Percentiles rank a stretch among this genome's conserved stretches.
Evolutionary conservation across 129 eudicot species (phyloP).

Genomic region (Centrapalus pauciflorus): DNA sequence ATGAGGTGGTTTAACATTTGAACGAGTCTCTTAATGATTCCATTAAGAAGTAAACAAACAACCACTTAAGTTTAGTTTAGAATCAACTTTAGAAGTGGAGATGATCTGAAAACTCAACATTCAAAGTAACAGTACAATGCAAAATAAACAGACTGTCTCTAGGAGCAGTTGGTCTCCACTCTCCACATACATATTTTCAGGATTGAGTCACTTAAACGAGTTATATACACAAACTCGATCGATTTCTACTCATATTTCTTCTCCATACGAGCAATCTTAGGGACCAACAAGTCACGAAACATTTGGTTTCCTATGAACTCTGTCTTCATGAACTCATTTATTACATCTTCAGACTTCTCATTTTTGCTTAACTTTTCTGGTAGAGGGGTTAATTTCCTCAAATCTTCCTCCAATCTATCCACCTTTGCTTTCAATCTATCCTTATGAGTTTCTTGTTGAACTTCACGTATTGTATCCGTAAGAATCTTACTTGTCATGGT

Average conservation of each 20-base stretch:
- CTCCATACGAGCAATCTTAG: conserved; percentile 4
- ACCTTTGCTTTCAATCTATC: conserved; percentile 11
- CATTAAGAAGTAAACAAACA: too few species aligned
- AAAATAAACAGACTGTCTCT: too few species aligned
- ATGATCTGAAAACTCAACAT: too few species aligned
- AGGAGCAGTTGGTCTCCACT: not conserved
- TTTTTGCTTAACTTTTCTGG: not conserved
- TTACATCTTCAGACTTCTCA: not conserved
- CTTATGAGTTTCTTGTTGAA: conserved; percentile 11
- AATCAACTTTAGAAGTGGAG: too few species aligned
- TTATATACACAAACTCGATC: not conserved
- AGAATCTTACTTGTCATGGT: conserved; percentile 13
- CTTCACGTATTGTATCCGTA: conserved; percentile 22
- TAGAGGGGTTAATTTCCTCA: conserved; percentile 10
- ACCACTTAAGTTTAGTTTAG: too few species aligned
- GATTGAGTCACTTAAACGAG: not conserved
- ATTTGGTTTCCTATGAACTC: conserved; percentile 21
- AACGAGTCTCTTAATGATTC: too few species aligned
- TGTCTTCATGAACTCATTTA: conserved; percentile 12
- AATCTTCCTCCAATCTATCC: conserved; percentile 16
- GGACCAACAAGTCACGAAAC: conserved; percentile 23
- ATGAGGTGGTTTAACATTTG: too few species aligned
- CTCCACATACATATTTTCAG: too few species aligned
- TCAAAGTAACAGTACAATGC: too few species aligned
- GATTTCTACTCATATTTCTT: not conserved